Evolutionary conservation across 1,284 basidiomycete species (phyloP), one percentile per base, ranked within the genome.

Genomic region (Ceratorhiza oryzae-sativae): DNA sequence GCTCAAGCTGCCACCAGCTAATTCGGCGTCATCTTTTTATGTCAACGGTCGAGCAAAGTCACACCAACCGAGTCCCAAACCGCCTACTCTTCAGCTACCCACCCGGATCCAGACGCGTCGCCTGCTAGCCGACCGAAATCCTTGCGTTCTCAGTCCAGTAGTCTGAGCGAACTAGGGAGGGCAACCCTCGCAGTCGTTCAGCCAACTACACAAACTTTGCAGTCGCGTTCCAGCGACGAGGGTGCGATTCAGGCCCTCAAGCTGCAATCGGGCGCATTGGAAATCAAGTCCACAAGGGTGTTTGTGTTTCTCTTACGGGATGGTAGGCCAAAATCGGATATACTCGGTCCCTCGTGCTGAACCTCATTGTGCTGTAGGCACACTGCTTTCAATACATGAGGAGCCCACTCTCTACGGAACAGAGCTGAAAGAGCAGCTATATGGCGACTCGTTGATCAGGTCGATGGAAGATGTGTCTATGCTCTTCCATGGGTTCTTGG

Each of bases 281-380:
- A 56, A 13, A 34, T 68, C 36, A 46, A 56, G 32, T 45, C 51
- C 9, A 45, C 65, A 41, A 51, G 65, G 41, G 51, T 68, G 20
- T 68, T 68, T 46, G 65, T 68, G 34, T 68, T 68, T 56, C 36
- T 68, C 10, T 25, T 68, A 23, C 51, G 36, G n/a, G 65, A 68
- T 45, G 49, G 65, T 68, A n/a, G 56, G 65, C 32, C 23, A 20
- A 13, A 6, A 45, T n/a, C 39, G 18, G n/a, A 36, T 65, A 42
- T 25, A 5, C 15, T 25, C 12, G 23, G 12, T 23, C 15, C 23
- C 20, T 42, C n/a, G 30, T n/a, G 51, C 41, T 55, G 15, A 65
- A n/a, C 30, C 53, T 34, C 32, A 32, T 42, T 46, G n/a, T 27
- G 32, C 49, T 13, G 3, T 20, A 68, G 65, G 65, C 18, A 68